Evolutionary conservation across 192 early-diverging fungal species (phyloP), one percentile per base, ranked within the genome.

Genomic region (Entomortierella lignicola): DNA sequence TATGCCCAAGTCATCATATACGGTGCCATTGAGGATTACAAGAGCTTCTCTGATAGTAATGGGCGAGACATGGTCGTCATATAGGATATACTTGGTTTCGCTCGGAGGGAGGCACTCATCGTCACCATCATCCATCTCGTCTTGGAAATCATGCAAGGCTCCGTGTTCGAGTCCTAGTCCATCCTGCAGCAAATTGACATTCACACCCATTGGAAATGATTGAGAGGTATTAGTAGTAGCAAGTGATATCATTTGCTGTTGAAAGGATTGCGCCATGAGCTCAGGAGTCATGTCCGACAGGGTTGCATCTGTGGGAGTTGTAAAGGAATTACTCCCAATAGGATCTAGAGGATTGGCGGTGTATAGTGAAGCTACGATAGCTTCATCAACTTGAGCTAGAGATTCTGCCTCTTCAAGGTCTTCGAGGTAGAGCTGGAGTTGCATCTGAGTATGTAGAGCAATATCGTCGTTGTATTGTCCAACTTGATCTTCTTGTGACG

Each of bases 41-140:
- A 79, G 67, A n/a, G 75, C 75, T 18, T 79, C 50, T 0, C 48
- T 10, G 25, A 79, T 50, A 20, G 41, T 65, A 2, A 79, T 29
- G 8, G 75, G 75, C 52, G 67, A 60, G 55, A 79, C 63, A 20
- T 60, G 61, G 63, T 79, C 75, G 34, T 79, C 75, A 26, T 79
- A 79, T 32, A 79, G 62, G 15, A 79, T 47, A 34, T 79, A 79
- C 37, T 79, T 79, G 8, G 68, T 70, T 51, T 79, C 75, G 32
- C 75, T 79, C 20, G 75, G 75, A 1, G 66, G 75, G 1, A 61
- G 26, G 27, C 62, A 79, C 15, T 79, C 75, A 30, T 79, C 75
- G 42, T 70, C 75, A n/a, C 66, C 68, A 20, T 70, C 48, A 21
- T 44, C 69, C 41, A 47, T 23, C 32, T 60, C 66, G 0, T 59